Base-by-base conservation (phyloP, 176 grass and related monocot genomes). In the Paspalum vaginatum region DNA sequence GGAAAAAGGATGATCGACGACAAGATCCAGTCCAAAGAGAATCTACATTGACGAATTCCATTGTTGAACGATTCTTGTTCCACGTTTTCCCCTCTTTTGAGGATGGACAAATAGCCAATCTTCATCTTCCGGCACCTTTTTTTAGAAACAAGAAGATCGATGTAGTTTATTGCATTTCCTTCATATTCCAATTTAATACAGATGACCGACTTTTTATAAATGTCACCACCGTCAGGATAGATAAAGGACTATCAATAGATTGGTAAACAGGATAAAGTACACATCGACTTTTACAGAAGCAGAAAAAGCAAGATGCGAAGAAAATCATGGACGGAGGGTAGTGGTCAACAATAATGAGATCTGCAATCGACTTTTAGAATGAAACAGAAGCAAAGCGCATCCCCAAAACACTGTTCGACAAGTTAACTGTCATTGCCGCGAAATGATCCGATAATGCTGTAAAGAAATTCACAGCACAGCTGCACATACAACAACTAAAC, bases 1-100 rank as follows among this genome's bases (percentile, higher is more conserved):
- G 32, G 46, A 68, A 75, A 42, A 1, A 59, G 18, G 37, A 40
- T 9, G 47, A 70, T n/a, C 60, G 37, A 43, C n/a, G n/a, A 44
- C 12, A 50, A 69, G 69, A 84, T 79, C 61, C 53, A 69, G 61
- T 68, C 14, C 45, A 45, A 56, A 58, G 69, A 75, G 32, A 80
- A 40, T 10, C 17, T 68, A 21, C 8, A 61, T 74, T 69, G 58
- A 80, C 61, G 11, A 46, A 76, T 75, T 88, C 81, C 54, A 39
- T 54, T 24, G 53, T 84, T 75, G 77, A 81, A 76, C 56, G 75
- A 69, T 85, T 32, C 10, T 56, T 61, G 17, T 79, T 76, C 54
- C 18, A 25, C 12, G 61, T 75, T 69, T 88, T 51, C 32, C 32
- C 75, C 51, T 11, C 61, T 52, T 88, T 74, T 61, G 45, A 37